phyloP scores from a whole-genome alignment of 169 alveolate species.

The Eimeria necatrix region DNA sequence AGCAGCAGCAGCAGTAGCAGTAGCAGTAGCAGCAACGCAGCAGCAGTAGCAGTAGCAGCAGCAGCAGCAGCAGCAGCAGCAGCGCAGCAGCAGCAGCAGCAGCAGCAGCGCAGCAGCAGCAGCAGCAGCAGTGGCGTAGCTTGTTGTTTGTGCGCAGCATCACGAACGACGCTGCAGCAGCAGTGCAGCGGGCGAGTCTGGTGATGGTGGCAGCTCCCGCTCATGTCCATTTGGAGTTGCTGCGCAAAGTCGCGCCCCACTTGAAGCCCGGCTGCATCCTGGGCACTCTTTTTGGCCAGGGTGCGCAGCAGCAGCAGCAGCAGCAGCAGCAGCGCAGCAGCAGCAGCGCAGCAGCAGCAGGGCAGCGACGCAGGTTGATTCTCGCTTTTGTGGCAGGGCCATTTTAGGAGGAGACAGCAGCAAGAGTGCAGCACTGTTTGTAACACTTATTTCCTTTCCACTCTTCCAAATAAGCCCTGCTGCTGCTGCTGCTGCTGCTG shows the following conservation, averaged over 20 bases:
- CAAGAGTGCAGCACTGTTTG: too few species aligned
- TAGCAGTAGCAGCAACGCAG: not conserved
- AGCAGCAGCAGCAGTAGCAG: not conserved
- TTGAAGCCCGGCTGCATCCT: slow-evolving; percentile 52
- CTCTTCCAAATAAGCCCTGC: too few species aligned
- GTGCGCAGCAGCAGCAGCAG: slow-evolving; percentile 11
- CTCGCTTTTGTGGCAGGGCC: too few species aligned
- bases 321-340: not conserved
- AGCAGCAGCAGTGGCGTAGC: not conserved
- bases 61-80: too few species aligned
- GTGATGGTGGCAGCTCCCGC: slow-evolving; percentile 61
- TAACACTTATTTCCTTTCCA: too few species aligned
- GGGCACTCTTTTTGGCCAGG: slow-evolving; percentile 61
- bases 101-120: too few species aligned
- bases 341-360: not conserved
- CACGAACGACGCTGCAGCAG: not conserved
- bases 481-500: too few species aligned
- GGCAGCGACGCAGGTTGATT: too few species aligned
- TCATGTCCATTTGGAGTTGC: slow-evolving; percentile 40
- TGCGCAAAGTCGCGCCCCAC: slow-evolving; percentile 24
- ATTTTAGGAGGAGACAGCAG: too few species aligned
- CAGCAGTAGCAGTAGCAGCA: too few species aligned
- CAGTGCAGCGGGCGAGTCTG: not conserved
- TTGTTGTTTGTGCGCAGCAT: not conserved
- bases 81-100: too few species aligned